phyloP scores from a whole-genome alignment of 192 early-diverging fungal genomes.

The Coemansia sp. region DNA sequence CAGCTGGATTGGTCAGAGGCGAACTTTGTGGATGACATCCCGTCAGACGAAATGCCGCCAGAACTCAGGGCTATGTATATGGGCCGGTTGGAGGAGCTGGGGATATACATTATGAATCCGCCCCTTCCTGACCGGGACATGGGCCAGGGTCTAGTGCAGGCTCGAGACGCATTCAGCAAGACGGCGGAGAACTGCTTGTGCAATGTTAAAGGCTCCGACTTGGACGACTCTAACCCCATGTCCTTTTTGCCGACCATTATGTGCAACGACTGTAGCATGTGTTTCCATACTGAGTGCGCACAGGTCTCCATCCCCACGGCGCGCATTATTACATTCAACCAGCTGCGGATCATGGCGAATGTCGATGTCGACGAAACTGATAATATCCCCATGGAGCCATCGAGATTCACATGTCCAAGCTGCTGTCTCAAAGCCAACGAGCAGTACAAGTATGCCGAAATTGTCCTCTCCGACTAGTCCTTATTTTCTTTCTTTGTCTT shows the following conservation, averaged over 20 bases:
- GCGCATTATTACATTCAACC: conserved; percentile 30
- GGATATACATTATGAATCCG: conserved; percentile 26
- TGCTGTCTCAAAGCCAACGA: conserved; percentile 34
- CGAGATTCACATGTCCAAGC: conserved; percentile 34
- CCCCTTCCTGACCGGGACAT: conserved; percentile 3
- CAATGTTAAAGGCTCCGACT: conserved; percentile 23
- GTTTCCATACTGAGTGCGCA: conserved; percentile 65
- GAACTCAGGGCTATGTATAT: conserved; percentile 6
- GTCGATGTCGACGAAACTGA: conserved; percentile 18
- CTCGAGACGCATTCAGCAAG: conserved; percentile 23
- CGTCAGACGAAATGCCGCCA: neutral
- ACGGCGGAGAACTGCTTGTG: conserved; percentile 51
- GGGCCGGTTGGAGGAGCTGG: conserved; percentile 25
- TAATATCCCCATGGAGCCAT: conserved; percentile 23
- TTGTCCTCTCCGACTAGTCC: conserved; percentile 23
- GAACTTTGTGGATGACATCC: neutral
- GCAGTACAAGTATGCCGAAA: conserved; percentile 44
- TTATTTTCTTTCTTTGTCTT: neutral
- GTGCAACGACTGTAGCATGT: conserved; percentile 67
- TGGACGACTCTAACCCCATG: conserved; percentile 6
- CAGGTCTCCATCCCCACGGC: conserved; percentile 44
- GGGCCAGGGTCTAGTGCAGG: conserved; percentile 28
- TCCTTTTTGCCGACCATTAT: conserved; percentile 56
- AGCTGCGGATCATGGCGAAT: conserved; percentile 33
- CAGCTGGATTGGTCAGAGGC: neutral